phyloP scores from a whole-genome alignment of 2,329 filamentous ascomycete genomes.

The Neofusicoccum sp. region DNA sequence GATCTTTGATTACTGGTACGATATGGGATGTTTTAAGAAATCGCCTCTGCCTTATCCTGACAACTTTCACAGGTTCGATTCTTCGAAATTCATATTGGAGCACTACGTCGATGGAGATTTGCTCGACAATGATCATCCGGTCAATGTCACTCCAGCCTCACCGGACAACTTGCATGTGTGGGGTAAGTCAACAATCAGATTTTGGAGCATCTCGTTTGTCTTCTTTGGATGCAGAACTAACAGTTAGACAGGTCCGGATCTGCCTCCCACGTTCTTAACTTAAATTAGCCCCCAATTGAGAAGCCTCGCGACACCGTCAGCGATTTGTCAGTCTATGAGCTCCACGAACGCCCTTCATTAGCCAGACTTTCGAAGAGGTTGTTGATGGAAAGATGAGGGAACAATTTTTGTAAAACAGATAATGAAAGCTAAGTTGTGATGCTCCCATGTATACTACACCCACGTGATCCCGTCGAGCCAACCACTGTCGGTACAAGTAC shows the following conservation, averaged over 20 bases:
- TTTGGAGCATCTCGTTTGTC: neutral
- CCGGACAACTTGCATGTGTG: conserved; percentile 16
- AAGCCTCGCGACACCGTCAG: no score
- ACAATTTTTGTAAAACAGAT: no score
- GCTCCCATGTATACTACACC: no score
- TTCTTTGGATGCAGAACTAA: neutral
- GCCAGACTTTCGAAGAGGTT: no score
- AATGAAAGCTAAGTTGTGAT: no score
- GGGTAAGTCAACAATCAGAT: conserved; percentile 1
- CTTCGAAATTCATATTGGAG: conserved; percentile 62
- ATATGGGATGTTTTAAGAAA: no score
- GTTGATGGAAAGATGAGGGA: no score
- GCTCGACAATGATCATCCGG: conserved; percentile 4
- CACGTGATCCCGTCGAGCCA: no score
- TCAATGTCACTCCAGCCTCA: neutral
- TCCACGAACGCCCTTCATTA: no score
- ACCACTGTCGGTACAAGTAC: no score
- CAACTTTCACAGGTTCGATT: conserved; percentile 41
- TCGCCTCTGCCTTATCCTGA: neutral
- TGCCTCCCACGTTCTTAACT: conserved; percentile 9
- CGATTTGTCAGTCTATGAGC: no score
- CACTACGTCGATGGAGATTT: conserved; percentile 64
- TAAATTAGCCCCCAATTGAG: no score
- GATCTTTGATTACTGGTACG: conserved; percentile 72
- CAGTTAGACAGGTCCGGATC: neutral